Evolutionary conservation across 352 stramenopile species (phyloP).

Genomic region (Pelagophyceae sp.): DNA sequence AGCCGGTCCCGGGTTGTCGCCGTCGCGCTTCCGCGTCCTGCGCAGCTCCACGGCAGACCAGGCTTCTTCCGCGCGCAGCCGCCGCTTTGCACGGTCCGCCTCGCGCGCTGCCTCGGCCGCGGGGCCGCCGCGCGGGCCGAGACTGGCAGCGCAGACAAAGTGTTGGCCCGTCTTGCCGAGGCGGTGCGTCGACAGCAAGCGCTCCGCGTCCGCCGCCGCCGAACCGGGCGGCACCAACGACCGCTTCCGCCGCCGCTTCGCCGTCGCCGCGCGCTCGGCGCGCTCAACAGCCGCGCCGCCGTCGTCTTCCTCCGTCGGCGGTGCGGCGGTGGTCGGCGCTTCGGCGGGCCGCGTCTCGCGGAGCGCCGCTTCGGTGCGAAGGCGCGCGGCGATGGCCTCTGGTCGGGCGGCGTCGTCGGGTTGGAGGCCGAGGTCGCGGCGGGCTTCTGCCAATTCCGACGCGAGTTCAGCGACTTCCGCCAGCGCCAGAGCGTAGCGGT

Average conservation of each 20-base stretch:
- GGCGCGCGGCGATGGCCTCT: too few species aligned
- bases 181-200: neutral
- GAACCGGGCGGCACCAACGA: neutral
- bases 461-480: too few species aligned
- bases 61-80: neutral
- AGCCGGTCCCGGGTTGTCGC: neutral
- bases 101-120: neutral
- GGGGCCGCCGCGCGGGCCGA: slow-evolving; percentile 8
- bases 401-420: too few species aligned
- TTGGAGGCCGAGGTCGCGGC: too few species aligned
- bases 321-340: too few species aligned
- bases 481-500: too few species aligned
- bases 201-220: neutral
- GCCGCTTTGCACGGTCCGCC: neutral
- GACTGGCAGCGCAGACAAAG: slow-evolving; percentile 2
- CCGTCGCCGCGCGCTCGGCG: too few species aligned
- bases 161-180: neutral
- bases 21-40: neutral
- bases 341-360: too few species aligned
- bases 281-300: too few species aligned
- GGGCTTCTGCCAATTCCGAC: too few species aligned
- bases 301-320: too few species aligned
- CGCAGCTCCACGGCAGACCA: neutral
- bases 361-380: too few species aligned
- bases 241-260: neutral